A percentile compares a stretch with the other conserved stretches of the same genome.
These are phyloP conservation scores for Diddensiella transvaalensis DNA, from an alignment of 805 yeast genomes.

Conservation along the genomic window DNA sequence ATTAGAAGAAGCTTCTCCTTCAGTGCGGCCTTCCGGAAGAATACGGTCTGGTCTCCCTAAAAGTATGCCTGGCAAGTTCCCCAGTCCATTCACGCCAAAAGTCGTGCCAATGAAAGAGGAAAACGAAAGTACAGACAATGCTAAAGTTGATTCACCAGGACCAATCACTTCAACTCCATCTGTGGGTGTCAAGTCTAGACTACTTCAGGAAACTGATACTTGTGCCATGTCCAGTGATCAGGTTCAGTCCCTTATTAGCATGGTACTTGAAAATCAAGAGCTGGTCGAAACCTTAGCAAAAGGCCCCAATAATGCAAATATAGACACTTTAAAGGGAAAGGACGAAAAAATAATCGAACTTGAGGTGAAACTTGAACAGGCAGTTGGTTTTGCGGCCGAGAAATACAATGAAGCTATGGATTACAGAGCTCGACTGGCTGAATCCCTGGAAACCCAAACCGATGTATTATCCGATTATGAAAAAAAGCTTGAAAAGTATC, in stretches of 20 bases:
- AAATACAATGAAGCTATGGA: conserved; percentile 15
- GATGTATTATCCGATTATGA: conserved; percentile 12
- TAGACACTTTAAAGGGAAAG: too few relatives aligned
- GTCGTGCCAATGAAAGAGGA: background rate
- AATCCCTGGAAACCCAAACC: conserved; percentile 12
- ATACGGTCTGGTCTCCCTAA: conserved; percentile 20
- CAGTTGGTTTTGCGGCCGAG: conserved; percentile 16
- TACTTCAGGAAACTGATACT: too few relatives aligned
- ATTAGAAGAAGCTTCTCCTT: background rate
- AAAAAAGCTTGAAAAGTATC: conserved; percentile 1
- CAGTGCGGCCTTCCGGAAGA: conserved; percentile 7
- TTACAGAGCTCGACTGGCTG: conserved; percentile 11
- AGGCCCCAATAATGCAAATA: background rate
- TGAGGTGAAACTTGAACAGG: conserved; percentile 9
- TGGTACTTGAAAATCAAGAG: background rate
- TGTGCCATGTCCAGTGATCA: too few relatives aligned
- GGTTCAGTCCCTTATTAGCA: too few relatives aligned
- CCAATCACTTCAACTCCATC: background rate
- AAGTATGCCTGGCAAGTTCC: conserved; percentile 25
- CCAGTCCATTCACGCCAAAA: conserved; percentile 23
- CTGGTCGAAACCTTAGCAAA: background rate
- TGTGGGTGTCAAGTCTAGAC: background rate
- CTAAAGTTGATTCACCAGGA: conserved; percentile 1
- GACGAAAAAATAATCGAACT: conserved; percentile 1
- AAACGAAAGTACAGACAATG: background rate